Evolutionary conservation across 1,284 basidiomycete genomes (phyloP), one percentile per base, ranked within the genome.

Genomic region (Pseudozyma pruni): DNA sequence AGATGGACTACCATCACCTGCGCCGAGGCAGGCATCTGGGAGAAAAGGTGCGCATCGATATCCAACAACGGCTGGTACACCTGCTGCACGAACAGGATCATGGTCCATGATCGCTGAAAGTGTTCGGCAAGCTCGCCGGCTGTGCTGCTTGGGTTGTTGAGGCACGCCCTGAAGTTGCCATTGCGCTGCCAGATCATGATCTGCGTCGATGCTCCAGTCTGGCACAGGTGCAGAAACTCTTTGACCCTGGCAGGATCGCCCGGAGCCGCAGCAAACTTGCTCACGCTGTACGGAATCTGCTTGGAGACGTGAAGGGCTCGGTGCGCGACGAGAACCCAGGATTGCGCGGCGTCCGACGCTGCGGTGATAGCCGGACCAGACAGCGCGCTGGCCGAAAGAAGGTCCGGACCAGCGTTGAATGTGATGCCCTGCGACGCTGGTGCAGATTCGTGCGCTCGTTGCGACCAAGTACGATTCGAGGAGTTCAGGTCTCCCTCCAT

Each of bases 131-230:
- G 40, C 3, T 51, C 40, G 14, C 41, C 40, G 20, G 59, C 48
- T 8, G 67, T 40, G 20, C 39, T 34, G 52, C 38, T 42, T 4
- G 55, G 48, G 13, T 63, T 31, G 17, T 63, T 41, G 13, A 70
- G 52, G 11, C 40, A 23, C 0, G 48, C 40, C 17, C 56, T 32
- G 27, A 70, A 60, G 47, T 60, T 70, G 31, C 60, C 67, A 9
- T 48, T 59, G 27, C 67, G 67, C 43, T 60, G 60, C 67, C 67
- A 70, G 20, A 56, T 48, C 67, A 70, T 59, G 41, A 70, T 44
- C 29, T 70, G 67, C 9, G 67, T 50, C 8, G 55, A 44, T 4
- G 56, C 60, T 29, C 41, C 67, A 4, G 39, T 53, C 52, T 70
- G 67, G n/a, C 19, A 45, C 22, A 70, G 10, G 20, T 32, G 45